Conservation (phyloP, 2,329 filamentous ascomycete genomes). For the Myrmaecium sp. region DNA sequence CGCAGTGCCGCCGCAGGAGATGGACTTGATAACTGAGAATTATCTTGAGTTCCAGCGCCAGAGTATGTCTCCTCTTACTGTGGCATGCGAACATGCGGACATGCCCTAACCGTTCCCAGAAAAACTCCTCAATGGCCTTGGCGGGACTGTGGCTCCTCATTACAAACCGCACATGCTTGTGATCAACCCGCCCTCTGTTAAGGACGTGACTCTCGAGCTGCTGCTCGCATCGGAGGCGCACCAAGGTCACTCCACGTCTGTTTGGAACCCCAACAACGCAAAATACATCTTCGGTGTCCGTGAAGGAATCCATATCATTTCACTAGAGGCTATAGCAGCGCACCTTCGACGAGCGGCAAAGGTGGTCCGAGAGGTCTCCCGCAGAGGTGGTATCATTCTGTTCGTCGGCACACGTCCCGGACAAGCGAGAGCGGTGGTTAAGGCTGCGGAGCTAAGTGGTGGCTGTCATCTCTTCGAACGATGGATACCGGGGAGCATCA, state of each 20-base stretch:
- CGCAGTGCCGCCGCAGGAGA: too few relatives aligned
- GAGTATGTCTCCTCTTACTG: too few relatives aligned
- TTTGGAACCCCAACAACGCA: constrained; percentile 91
- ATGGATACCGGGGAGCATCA: constrained; percentile 84
- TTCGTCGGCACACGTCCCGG: constrained; percentile 79
- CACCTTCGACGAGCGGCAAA: constrained; percentile 87
- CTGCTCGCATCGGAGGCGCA: constrained; percentile 36
- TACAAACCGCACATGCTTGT: constrained; percentile 54
- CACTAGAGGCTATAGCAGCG: constrained; percentile 72
- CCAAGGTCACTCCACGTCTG: constrained; percentile 74
- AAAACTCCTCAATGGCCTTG: constrained; percentile 19
- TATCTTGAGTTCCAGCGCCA: too few relatives aligned
- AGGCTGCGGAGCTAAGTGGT: constrained; percentile 58
- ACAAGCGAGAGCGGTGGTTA: constrained; percentile 65
- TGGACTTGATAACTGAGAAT: too few relatives aligned
- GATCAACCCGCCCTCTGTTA: constrained; percentile 53
- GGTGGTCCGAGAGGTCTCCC: constrained; percentile 73
- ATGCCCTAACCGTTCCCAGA: constrained; percentile 9
- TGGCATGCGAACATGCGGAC: constrained; percentile 1
- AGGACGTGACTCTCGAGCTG: constrained; percentile 77
- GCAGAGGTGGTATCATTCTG: constrained; percentile 66
- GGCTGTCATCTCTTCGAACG: constrained; percentile 82
- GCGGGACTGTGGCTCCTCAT: constrained; percentile 25
- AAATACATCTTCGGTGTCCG: constrained; percentile 87
- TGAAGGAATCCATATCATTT: constrained; percentile 82